A percentile compares a stretch with the other conserved stretches of the same genome.
Evolutionary conservation across 257 asterid species (phyloP).

Genomic region (Knoxia roxburghii): DNA sequence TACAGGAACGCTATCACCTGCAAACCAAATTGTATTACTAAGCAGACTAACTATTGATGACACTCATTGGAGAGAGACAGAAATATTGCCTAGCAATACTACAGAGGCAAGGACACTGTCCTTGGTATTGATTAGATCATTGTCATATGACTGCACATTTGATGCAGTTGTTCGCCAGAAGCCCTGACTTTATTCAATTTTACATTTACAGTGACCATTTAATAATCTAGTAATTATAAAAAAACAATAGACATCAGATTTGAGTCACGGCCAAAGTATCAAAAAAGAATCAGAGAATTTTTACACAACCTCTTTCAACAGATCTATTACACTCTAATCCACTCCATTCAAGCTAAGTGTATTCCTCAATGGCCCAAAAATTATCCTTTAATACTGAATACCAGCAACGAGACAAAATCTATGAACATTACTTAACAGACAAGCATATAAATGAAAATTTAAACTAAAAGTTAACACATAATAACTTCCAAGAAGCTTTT

Average conservation of each 20-base stretch:
- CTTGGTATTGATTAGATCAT: not conserved
- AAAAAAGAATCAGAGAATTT: not conserved
- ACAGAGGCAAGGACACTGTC: slow-evolving; percentile 2
- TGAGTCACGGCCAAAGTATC: not conserved
- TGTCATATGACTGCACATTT: not conserved
- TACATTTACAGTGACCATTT: not conserved
- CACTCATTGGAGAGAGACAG: not conserved
- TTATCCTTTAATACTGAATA: not conserved
- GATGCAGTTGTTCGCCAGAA: no score
- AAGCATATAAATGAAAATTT: not conserved
- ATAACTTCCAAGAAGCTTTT: slow-evolving; percentile 5
- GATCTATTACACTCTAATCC: no score
- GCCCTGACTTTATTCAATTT: not conserved
- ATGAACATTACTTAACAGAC: not conserved
- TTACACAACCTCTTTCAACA: no score
- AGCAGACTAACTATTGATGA: slow-evolving; percentile 9
- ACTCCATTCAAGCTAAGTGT: not conserved
- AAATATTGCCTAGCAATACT: not conserved
- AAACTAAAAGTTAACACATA: not conserved
- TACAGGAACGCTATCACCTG: slow-evolving; percentile 92
- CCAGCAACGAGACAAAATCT: slow-evolving; percentile 1
- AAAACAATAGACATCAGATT: not conserved
- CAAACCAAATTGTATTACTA: slow-evolving; percentile 20
- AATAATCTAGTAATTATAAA: not conserved
- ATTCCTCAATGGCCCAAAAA: not conserved